Evolutionary conservation across 225 moss, liverwort and hornwort species (phyloP), one percentile per base, ranked within the genome.

Genomic region (Marchantia polymorpha): DNA sequence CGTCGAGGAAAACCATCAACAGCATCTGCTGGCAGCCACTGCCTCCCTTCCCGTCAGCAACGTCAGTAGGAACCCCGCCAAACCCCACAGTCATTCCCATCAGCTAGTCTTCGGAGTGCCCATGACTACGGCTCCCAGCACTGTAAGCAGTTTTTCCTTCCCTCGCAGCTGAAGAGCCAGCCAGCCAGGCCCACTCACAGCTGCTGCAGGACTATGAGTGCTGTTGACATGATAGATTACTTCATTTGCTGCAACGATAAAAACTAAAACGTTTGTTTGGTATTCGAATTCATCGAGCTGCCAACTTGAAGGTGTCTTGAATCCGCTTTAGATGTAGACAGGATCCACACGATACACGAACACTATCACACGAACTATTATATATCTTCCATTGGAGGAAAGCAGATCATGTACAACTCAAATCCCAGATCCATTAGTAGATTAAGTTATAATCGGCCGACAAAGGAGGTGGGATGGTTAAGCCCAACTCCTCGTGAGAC

Each of bases 71-170:
- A 59, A 14, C 19, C 29, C 39, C 31, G 16, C 75, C 12, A 59
- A 59, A 52, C 12, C 12, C 13, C 39, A 58, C 22, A 39, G 5
- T 39, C 39, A 39, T 39, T 5, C 39, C 5, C 75, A 59, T 15
- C 75, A 46, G 31, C 39, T 75, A 20, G 75, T 75, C 20, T 75
- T 31, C 39, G 75, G 75, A 31, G 39, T 75, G 59, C 75, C 75
- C 39, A 31, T 59, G 59, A 75, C 75, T 20, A 59, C 59, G 46
- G 59, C 31, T 75, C 58, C 75, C 26, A 27, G 73, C 27, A 3
- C 53, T 53, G 26, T 55, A 19, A 73, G 73, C 73, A 25, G 31
- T 10, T 67, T 67, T 67, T 67, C 67, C 30, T 73, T 73, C 51
- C 53, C 73, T 16, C 73, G 75, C 75, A 58, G 75, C 75, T 75